Evolutionary conservation across 768 basidiomycete genomes (phyloP).

Genomic region (Serendipita sp.): DNA sequence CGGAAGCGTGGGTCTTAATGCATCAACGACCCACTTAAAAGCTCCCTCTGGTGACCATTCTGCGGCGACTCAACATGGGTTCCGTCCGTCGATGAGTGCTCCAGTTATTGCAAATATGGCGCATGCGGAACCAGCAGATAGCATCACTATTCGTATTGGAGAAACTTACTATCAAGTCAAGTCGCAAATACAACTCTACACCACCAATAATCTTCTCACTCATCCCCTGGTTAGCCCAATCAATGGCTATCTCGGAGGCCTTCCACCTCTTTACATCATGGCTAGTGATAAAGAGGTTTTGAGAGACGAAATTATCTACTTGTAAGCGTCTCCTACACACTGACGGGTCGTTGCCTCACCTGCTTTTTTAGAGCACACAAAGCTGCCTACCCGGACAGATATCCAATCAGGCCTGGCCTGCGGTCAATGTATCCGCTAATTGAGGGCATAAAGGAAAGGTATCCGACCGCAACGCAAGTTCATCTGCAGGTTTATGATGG

Average conservation of each 20-base stretch:
- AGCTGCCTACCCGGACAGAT: conserved; percentile 69
- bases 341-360: background rate
- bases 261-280: conserved; percentile 74
- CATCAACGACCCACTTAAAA: background rate
- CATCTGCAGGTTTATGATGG: conserved; percentile 91
- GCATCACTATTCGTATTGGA: background rate
- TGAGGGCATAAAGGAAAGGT: conserved; percentile 19
- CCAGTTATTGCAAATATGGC: conserved; percentile 15
- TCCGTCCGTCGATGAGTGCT: conserved; percentile 7
- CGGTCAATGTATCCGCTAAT: conserved; percentile 17
- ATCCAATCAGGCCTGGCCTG: conserved; percentile 41
- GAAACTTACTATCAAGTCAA: conserved; percentile 16
- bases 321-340: conserved; percentile 22
- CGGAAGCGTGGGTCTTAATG: conserved; percentile 3
- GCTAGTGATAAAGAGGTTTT: conserved; percentile 83
- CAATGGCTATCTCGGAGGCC: conserved; percentile 68
- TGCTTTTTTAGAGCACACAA: conserved; percentile 49
- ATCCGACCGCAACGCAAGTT: conserved; percentile 44
- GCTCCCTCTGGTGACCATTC: background rate
- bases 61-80: conserved; percentile 4
- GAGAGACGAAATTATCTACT: conserved; percentile 80
- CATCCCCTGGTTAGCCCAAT: conserved; percentile 62
- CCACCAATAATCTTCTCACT: conserved; percentile 61
- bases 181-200: conserved; percentile 74
- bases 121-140: conserved; percentile 17